These are phyloP conservation scores for Rhododendron molle DNA, from an alignment of 148 eudicot species.

Conservation along the genomic window DNA sequence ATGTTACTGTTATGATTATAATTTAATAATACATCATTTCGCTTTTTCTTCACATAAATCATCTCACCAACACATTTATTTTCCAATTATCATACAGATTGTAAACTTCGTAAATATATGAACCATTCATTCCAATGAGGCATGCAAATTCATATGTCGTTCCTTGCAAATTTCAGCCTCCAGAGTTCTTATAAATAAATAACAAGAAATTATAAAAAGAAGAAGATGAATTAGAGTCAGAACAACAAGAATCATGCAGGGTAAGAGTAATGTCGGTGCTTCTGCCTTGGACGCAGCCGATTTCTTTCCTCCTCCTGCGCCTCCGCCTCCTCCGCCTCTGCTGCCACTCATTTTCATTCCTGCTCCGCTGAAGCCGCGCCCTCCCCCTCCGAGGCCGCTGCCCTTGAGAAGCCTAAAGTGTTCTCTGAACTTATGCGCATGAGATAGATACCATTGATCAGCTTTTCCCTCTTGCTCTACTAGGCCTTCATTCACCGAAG, in stretches of 20 bases:
- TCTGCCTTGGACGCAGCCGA: neutral
- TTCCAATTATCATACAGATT: no score
- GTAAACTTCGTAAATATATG: no score
- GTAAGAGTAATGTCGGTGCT: neutral
- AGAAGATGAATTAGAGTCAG: neutral
- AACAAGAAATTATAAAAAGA: no score
- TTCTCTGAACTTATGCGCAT: neutral
- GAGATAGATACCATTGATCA: neutral
- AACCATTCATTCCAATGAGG: no score
- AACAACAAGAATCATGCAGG: neutral
- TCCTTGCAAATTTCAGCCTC: no score
- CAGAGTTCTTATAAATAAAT: no score
- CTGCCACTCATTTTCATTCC: neutral
- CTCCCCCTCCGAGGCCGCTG: neutral
- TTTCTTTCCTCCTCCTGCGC: no score
- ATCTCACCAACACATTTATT: no score
- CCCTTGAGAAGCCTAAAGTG: neutral
- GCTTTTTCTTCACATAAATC: no score
- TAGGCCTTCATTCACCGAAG: neutral
- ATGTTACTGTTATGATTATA: no score
- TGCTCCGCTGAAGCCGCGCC: neutral
- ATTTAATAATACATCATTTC: no score
- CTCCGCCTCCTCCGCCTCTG: neutral
- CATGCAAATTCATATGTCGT: no score
- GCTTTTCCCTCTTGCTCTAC: neutral